A percentile compares a stretch with the other conserved stretches of the same genome.
phyloP scores from a whole-genome alignment of 108 stramenopile species.

The Aurantiochytrium sp. region DNA sequence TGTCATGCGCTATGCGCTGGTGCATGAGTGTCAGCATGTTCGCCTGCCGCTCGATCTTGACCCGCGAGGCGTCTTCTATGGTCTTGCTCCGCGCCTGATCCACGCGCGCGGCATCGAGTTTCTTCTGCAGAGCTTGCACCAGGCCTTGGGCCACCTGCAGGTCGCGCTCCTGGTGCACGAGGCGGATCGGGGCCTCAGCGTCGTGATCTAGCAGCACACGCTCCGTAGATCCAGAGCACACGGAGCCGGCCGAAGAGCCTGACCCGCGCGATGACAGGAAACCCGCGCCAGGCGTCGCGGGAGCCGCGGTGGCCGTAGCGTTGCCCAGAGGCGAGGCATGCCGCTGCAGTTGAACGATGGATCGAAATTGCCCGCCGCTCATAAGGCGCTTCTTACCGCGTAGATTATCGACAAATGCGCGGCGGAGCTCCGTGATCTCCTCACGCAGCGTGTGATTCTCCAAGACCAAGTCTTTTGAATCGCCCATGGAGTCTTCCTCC shows the following conservation, averaged over 20 bases:
- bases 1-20: neutral
- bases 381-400: neutral
- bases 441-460: neutral
- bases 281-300: too few species aligned
- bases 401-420: neutral
- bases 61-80: neutral
- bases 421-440: neutral
- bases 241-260: neutral
- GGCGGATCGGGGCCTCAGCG: neutral
- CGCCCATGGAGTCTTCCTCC: too few species aligned
- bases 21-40: neutral
- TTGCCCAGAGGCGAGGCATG: too few species aligned
- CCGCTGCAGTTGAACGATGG: neutral
- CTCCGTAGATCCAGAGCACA: neutral
- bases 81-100: neutral
- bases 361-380: neutral
- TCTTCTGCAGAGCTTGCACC: neutral
- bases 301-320: too few species aligned
- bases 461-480: too few species aligned
- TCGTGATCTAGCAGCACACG: neutral
- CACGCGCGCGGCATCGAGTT: neutral
- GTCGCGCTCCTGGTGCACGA: neutral
- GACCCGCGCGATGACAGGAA: too few species aligned
- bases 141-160: neutral
- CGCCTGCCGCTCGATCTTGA: neutral